These are phyloP conservation scores for Colletotrichum higginsianum DNA, from an alignment of 2,329 filamentous ascomycete species.

Conservation along the genomic window DNA sequence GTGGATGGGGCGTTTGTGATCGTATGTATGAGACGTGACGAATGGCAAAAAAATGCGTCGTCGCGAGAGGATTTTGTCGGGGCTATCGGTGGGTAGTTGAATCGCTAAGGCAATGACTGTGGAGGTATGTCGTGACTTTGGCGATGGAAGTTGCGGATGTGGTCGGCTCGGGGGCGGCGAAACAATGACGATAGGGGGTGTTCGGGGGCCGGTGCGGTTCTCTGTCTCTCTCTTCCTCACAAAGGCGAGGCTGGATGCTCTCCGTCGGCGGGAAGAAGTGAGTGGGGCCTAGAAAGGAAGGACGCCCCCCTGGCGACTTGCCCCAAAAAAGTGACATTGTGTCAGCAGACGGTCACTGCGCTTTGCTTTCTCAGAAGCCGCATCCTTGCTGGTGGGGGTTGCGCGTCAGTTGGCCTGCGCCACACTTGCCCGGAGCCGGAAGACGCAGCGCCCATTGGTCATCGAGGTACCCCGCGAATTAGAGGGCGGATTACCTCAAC, in stretches of 20 bases:
- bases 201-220: constrained; percentile 9
- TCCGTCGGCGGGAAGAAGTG: background rate
- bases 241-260: constrained; percentile 17
- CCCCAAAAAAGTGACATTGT: constrained; percentile 12
- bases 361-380: constrained; percentile 20
- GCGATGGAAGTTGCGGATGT: background rate
- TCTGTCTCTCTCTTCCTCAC: constrained; percentile 8
- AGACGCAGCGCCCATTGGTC: background rate
- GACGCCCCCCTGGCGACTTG: background rate
- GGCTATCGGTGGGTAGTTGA: background rate
- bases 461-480: constrained; percentile 25
- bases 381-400: constrained; percentile 31
- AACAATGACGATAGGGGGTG: constrained; percentile 39
- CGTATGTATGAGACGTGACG: background rate
- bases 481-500: constrained; percentile 17
- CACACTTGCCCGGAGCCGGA: constrained; percentile 30
- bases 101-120: background rate
- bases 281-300: background rate
- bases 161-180: constrained; percentile 25
- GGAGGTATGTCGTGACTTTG: constrained; percentile 1
- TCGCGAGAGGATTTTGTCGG: background rate
- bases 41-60: background rate
- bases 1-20: background rate
- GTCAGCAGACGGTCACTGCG: constrained; percentile 21
- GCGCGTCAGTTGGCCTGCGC: constrained; percentile 36